Evolutionary conservation across 768 basidiomycete species (phyloP).

Genomic region (Glaciozyma martinii): DNA sequence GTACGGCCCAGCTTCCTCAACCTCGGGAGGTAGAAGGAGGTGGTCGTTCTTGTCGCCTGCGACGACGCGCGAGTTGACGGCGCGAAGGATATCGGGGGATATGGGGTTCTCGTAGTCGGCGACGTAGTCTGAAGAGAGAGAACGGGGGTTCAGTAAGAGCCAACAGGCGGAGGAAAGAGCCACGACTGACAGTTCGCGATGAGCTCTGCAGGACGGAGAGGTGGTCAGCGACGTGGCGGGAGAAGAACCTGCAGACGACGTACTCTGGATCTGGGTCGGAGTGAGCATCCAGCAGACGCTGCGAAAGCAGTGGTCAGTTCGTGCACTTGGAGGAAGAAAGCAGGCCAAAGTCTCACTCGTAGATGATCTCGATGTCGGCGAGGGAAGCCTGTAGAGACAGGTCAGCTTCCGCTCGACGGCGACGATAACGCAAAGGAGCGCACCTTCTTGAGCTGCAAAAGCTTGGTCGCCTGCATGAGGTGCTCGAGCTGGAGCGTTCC

Average conservation of each 20-base stretch:
- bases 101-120: constrained; percentile 69
- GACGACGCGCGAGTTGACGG: constrained; percentile 89
- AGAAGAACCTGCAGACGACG: background rate
- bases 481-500: constrained; percentile 95
- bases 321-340: background rate
- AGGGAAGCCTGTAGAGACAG: constrained; percentile 53
- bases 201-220: constrained; percentile 49
- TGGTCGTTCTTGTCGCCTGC: constrained; percentile 97
- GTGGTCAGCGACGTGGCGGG: background rate
- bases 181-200: constrained; percentile 50
- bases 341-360: constrained; percentile 45
- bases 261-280: constrained; percentile 89
- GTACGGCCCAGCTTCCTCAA: constrained; percentile 92
- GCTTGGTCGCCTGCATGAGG: constrained; percentile 98
- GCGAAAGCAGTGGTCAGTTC: background rate
- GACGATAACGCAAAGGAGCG: too few species aligned
- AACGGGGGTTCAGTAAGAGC: background rate
- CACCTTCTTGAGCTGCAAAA: constrained; percentile 85
- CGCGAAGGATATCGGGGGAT: constrained; percentile 59
- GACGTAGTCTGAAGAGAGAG: constrained; percentile 56
- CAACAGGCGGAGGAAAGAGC: background rate
- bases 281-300: constrained; percentile 98
- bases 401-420: too few species aligned
- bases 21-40: constrained; percentile 86
- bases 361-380: constrained; percentile 96